Base-by-base conservation (phyloP, 2,329 filamentous ascomycete species). In the Penicillium sp. region DNA sequence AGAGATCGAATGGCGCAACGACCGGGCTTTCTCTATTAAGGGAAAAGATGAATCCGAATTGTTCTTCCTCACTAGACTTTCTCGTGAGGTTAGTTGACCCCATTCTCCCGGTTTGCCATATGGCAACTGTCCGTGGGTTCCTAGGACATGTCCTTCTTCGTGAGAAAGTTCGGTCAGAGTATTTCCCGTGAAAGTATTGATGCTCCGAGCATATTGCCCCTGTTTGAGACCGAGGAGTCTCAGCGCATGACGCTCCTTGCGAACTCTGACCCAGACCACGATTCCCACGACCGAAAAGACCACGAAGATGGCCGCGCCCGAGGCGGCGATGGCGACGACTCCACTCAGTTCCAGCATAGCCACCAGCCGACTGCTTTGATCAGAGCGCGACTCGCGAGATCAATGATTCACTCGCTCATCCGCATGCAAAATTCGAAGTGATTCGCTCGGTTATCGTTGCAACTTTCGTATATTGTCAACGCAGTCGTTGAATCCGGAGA, bases 41-140 rank as follows among this genome's bases (percentile, higher is more conserved):
- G 56, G 53, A 18, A 61, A 61, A 6, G 53, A 58, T 7, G 57
- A 49, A 35, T 67, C 61, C 2, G 60, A 63, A 20, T 60, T 60
- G 8, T 48, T 47, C 24, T 61, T 58, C 8, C 49, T 60, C 28
- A 58, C 43, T 6, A 72, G 47, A 27, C 59, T 68, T 41, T 72
- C 70, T 22, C 62, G 58, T 5, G 69, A 72, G 3, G 62, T 57
- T 16, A 71, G 41, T 14, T 66, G 55, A 14, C 66, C 68, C 69
- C 69, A 72, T 64, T 72, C 70, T 6, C 51, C 58, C 20, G 69
- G 68, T 41, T 63, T 65, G 6, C 66, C 67, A 44, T 68, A 69
- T 16, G 68, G 68, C 11, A 69, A 57, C 31, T 69, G 65, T 10
- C 69, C 69, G 55, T 72, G 64, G 24, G 63, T 63, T 48, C 63